A percentile compares a stretch with the other conserved stretches of the same genome.
phyloP scores from a whole-genome alignment of 2,329 filamentous ascomycete genomes.

The Sphaerostilbella broomeana region DNA sequence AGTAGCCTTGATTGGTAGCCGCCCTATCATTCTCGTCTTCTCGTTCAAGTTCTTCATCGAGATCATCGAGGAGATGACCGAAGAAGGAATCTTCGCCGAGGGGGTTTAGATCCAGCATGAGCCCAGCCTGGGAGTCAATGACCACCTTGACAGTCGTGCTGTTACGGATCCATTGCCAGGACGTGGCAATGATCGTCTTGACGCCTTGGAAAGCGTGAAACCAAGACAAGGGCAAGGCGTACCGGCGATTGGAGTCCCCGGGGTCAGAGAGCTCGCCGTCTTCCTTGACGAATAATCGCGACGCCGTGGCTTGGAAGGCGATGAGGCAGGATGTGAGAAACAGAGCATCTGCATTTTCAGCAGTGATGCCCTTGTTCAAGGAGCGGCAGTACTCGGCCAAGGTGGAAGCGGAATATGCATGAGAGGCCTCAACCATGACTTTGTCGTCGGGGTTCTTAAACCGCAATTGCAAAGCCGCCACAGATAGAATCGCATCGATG shows the following conservation, averaged over 20 bases:
- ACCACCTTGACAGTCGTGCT: slow-evolving; percentile 53
- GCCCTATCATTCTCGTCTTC: slow-evolving; percentile 26
- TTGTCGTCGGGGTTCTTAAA: slow-evolving; percentile 51
- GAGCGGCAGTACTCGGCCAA: slow-evolving; percentile 53
- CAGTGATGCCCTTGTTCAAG: slow-evolving; percentile 50
- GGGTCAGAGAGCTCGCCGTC: slow-evolving; percentile 34
- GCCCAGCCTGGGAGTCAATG: slow-evolving; percentile 56
- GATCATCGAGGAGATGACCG: slow-evolving; percentile 49
- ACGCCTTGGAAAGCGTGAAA: slow-evolving; percentile 63
- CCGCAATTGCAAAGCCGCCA: slow-evolving; percentile 57
- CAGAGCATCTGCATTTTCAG: slow-evolving; percentile 54
- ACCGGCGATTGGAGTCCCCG: slow-evolving; percentile 36
- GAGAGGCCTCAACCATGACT: slow-evolving; percentile 54
- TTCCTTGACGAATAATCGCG: slow-evolving; percentile 55
- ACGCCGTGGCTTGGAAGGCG: slow-evolving; percentile 59
- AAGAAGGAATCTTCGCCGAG: slow-evolving; percentile 50
- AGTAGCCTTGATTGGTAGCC: slow-evolving; percentile 46
- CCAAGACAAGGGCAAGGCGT: slow-evolving; percentile 56
- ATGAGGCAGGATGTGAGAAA: slow-evolving; percentile 59
- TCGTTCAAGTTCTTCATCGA: slow-evolving; percentile 48
- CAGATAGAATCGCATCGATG: slow-evolving; percentile 57
- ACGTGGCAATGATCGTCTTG: slow-evolving; percentile 57
- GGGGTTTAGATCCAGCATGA: slow-evolving; percentile 53
- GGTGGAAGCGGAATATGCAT: slow-evolving; percentile 59
- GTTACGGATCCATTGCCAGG: slow-evolving; percentile 57